phyloP scores from a whole-genome alignment of 208 protist genomes.

The Acanthamoeba royreba region DNA sequence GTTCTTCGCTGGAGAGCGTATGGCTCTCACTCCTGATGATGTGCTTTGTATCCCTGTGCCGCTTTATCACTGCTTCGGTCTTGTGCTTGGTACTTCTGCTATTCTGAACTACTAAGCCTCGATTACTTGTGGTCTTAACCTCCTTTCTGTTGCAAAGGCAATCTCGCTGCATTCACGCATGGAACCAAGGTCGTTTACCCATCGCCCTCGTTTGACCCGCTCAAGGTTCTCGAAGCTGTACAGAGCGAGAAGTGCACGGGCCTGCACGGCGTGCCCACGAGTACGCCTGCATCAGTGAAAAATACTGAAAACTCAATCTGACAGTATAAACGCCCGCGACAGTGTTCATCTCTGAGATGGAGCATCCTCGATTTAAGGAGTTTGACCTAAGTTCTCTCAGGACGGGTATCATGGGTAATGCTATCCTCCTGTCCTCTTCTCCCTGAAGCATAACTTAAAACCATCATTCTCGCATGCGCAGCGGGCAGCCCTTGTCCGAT shows the following conservation, averaged over 20 bases:
- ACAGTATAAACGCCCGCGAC: not conserved
- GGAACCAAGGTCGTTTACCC: slow-evolving; percentile 73
- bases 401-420: slow-evolving; percentile 78
- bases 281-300: not conserved
- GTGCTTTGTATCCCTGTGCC: slow-evolving; percentile 75
- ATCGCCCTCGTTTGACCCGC: slow-evolving; percentile 62
- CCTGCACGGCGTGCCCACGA: slow-evolving; percentile 80
- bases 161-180: slow-evolving; percentile 63
- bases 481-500: slow-evolving; percentile 71
- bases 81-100: slow-evolving; percentile 73
- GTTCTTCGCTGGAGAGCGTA: slow-evolving; percentile 64
- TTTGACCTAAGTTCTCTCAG: slow-evolving; percentile 64
- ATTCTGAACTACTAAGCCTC: too few species aligned
- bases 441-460: not conserved
- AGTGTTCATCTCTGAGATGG: slow-evolving; percentile 75
- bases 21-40: slow-evolving; percentile 63
- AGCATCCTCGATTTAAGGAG: slow-evolving; percentile 62
- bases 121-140: not conserved
- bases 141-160: not conserved
- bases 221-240: slow-evolving; percentile 56
- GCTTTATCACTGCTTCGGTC: slow-evolving; percentile 82
- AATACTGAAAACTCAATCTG: not conserved
- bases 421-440: not conserved
- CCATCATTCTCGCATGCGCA: not conserved
- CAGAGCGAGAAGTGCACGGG: slow-evolving; percentile 59